Base-by-base conservation (phyloP, 257 asterid genomes). In the Solanum medicagineum region DNA sequence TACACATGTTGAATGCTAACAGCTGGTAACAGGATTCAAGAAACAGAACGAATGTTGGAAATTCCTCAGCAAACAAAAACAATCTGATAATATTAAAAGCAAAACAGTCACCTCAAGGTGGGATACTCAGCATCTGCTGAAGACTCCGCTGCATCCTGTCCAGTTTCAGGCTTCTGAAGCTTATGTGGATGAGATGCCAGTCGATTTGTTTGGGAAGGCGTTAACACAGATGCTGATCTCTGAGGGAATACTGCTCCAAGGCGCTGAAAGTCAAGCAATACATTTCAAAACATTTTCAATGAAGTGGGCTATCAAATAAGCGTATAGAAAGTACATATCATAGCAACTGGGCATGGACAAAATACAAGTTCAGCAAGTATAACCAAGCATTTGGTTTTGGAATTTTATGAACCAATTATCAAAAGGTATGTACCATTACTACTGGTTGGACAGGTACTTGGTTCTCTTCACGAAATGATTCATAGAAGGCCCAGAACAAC, bases 51-150 rank as follows among this genome's bases (percentile, higher is more conserved):
- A 53, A 79, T 15, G 82, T 79, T 2, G 83, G 26, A 53, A 79
- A 53, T 79, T 77, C 3, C 65, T 53, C 26, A 77, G 57, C 14
- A 45, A 51, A 49, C 83, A 77, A 19, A 77, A 77, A 51, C 15
- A 10, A 42, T 24, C 65, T 70, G 80, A 51, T 51, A 53, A 40
- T 16, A 44, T 14, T 15, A 32, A 7, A 14, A 71, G 55, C 69
- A 15, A 17, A 85, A 85, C 77, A 77, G 81, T 87, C 85, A 97
- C 99, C 96, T 97, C 91, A 97, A 88, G 85, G 98, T 90, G 81
- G 99, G 99, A 91, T 91, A 93, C 83, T 97, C 98, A 73, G 98
- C 96, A 93, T 92, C 99, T 26, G 96, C 95, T 85, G 99, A 93
- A 86, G 99, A 87, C 91, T 94, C 98, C 20, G 95, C 92, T 84